phyloP scores from a whole-genome alignment of 2,329 filamentous ascomycete genomes.

The Xylaria digitata region DNA sequence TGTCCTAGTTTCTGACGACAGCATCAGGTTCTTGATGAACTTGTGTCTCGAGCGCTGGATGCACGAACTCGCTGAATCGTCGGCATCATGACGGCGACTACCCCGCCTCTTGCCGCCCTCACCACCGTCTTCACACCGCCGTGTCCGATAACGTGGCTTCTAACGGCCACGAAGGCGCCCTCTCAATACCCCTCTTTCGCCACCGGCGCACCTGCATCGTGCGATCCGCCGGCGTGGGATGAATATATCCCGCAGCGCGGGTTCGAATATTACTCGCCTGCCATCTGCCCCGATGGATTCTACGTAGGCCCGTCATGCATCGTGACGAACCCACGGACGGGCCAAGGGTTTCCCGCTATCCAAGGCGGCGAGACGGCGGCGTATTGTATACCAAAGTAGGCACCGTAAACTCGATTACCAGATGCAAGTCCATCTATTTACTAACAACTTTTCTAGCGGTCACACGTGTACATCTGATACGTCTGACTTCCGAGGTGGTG shows the following conservation, averaged over 20 bases:
- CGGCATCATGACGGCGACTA: constrained; percentile 33
- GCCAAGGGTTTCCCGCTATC: constrained; percentile 43
- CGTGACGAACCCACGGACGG: constrained; percentile 45
- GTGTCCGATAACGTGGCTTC: constrained; percentile 55
- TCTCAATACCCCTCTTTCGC: constrained; percentile 55
- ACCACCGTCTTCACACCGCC: constrained; percentile 56
- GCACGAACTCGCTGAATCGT: constrained; percentile 13
- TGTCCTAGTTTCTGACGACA: not conserved
- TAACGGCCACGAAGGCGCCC: constrained; percentile 53
- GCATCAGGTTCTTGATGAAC: constrained; percentile 6
- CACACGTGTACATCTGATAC: constrained; percentile 56
- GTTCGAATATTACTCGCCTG: constrained; percentile 49
- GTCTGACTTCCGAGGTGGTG: constrained; percentile 37
- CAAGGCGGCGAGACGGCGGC: constrained; percentile 43
- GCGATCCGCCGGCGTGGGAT: constrained; percentile 53
- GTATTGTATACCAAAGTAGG: constrained; percentile 48
- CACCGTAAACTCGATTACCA: not conserved
- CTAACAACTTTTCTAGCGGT: constrained; percentile 44
- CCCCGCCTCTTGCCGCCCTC: constrained; percentile 51
- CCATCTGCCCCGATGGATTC: constrained; percentile 43
- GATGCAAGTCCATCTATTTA: not conserved
- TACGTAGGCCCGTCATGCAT: constrained; percentile 42
- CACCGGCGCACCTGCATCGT: constrained; percentile 43
- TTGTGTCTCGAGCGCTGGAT: constrained; percentile 22
- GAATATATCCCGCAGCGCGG: constrained; percentile 51